Percentiles rank a stretch among this genome's conserved stretches.
Conservation (phyloP, 306 rosid genomes). For the Medicago arabica region DNA sequence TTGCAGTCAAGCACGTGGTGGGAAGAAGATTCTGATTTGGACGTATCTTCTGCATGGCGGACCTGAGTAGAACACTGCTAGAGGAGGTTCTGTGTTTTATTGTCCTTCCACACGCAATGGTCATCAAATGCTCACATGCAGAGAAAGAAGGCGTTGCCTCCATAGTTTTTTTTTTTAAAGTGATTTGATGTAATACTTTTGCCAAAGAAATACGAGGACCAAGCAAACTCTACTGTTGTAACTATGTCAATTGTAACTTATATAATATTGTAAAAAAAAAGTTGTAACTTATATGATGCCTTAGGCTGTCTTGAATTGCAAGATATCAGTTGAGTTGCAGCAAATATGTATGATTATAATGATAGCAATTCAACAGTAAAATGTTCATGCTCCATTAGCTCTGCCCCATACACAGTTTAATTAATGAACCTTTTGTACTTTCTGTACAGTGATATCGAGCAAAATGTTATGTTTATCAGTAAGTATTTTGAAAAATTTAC, state of each 20-base stretch:
- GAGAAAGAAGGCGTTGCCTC: slow-evolving; percentile 23
- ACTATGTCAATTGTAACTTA: slow-evolving; percentile 32
- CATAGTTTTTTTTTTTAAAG: background rate
- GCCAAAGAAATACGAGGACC: slow-evolving; percentile 25
- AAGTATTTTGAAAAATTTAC: background rate
- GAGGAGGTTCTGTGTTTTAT: slow-evolving; percentile 21
- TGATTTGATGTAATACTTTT: slow-evolving; percentile 30
- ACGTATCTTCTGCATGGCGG: slow-evolving; percentile 90
- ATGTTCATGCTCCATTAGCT: too few species aligned
- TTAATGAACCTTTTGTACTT: too few species aligned
- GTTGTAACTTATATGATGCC: background rate
- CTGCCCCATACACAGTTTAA: too few species aligned
- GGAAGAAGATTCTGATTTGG: slow-evolving; percentile 88
- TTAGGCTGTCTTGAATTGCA: background rate
- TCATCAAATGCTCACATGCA: slow-evolving; percentile 24
- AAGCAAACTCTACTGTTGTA: slow-evolving; percentile 27
- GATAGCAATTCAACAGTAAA: too few species aligned
- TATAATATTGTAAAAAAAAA: too few species aligned
- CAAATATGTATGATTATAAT: background rate
- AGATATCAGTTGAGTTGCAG: background rate
- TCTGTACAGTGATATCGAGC: background rate
- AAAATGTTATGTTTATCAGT: background rate
- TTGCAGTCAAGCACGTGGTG: slow-evolving; percentile 89
- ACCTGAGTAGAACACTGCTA: slow-evolving; percentile 48
- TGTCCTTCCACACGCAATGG: slow-evolving; percentile 25